These are phyloP conservation scores for Epichloe uncinata DNA, from an alignment of 2,329 filamentous ascomycete species.

Conservation along the genomic window DNA sequence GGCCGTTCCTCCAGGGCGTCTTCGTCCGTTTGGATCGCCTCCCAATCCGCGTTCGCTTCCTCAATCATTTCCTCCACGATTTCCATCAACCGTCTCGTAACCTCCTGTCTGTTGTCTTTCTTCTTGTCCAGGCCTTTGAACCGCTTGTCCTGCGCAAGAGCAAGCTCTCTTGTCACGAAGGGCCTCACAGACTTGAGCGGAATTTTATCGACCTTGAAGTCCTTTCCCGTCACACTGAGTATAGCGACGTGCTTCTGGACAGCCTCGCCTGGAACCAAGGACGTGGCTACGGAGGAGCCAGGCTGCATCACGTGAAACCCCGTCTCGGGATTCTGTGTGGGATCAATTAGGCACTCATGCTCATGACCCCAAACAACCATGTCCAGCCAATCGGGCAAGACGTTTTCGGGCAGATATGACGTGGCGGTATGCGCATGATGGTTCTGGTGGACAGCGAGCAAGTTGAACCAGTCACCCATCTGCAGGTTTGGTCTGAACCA, in stretches of 20 bases:
- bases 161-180: constrained; percentile 75
- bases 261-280: constrained; percentile 77
- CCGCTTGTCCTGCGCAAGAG: constrained; percentile 59
- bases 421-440: constrained; percentile 86
- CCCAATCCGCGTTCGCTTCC: constrained; percentile 71
- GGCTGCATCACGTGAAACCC: constrained; percentile 96
- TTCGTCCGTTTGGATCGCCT: constrained; percentile 55
- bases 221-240: constrained; percentile 66
- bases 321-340: constrained; percentile 68
- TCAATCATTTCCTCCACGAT: constrained; percentile 81
- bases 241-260: constrained; percentile 85
- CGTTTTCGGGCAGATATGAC: constrained; percentile 86
- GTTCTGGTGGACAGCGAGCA: constrained; percentile 92
- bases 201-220: constrained; percentile 69
- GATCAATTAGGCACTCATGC: constrained; percentile 88
- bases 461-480: constrained; percentile 84
- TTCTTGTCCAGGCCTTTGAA: constrained; percentile 69
- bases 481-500: constrained; percentile 79
- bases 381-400: constrained; percentile 82
- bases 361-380: constrained; percentile 95
- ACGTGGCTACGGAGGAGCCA: constrained; percentile 90
- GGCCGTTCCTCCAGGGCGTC: constrained; percentile 50
- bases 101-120: constrained; percentile 68
- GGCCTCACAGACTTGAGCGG: constrained; percentile 80
- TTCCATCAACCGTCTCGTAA: constrained; percentile 62